Conservation (phyloP, 176 grass and related monocot species). For the Aegilops umbellulata region DNA sequence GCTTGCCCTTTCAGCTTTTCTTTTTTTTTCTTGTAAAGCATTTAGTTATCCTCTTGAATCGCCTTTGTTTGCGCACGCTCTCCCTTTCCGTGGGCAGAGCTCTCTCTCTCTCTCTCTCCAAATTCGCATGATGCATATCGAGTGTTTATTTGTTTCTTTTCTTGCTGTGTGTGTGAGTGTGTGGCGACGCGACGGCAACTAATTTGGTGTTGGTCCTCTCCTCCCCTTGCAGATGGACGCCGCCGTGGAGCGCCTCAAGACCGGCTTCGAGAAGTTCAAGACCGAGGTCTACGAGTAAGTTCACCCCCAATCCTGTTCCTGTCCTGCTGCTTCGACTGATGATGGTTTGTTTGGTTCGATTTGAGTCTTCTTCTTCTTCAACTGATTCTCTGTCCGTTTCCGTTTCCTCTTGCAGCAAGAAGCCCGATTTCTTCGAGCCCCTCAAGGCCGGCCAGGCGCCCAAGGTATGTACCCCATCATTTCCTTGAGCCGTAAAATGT, state of each 20-base stretch:
- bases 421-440: slow-evolving; percentile 64
- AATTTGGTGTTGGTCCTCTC: neutral
- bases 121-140: neutral
- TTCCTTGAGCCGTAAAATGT: neutral
- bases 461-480: slow-evolving; percentile 38
- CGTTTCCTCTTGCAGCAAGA: slow-evolving; percentile 55
- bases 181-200: neutral
- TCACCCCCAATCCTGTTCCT: neutral
- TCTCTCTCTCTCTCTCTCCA: neutral
- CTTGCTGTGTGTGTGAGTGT: neutral
- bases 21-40: neutral
- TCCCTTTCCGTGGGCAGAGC: neutral
- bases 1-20: neutral
- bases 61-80: slow-evolving; percentile 22
- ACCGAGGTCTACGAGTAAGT: slow-evolving; percentile 69
- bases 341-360: neutral
- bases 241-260: slow-evolving; percentile 54
- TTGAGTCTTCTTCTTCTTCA: neutral
- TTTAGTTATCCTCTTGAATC: slow-evolving; percentile 24
- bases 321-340: neutral
- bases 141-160: neutral
- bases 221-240: slow-evolving; percentile 59
- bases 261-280: slow-evolving; percentile 85
- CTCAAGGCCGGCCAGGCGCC: slow-evolving; percentile 71
- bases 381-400: neutral